phyloP scores from a whole-genome alignment of 2,329 filamentous ascomycete species.

The Trichoderma hamatum region DNA sequence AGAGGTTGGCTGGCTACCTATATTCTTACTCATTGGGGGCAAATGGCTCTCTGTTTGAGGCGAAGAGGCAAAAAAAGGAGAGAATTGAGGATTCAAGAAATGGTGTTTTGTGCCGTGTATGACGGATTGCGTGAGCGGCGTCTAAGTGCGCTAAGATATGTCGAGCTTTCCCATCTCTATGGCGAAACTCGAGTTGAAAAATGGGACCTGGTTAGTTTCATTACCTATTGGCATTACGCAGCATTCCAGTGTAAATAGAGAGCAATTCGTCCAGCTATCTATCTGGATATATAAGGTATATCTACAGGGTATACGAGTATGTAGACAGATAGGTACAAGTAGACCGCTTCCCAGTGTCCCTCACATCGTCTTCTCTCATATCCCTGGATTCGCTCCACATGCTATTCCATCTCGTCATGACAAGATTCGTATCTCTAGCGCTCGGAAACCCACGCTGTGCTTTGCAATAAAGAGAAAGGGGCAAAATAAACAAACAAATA shows the following conservation, averaged over 20 bases:
- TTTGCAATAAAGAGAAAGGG: not conserved
- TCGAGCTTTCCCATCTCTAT: not conserved
- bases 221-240: not conserved
- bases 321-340: no score
- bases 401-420: constrained; percentile 9
- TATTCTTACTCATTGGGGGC: not conserved
- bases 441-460: constrained; percentile 1
- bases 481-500: not conserved
- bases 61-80: not conserved
- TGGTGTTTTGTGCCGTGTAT: not conserved
- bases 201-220: not conserved
- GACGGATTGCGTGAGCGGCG: not conserved
- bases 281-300: not conserved
- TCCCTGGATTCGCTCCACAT: constrained; percentile 16
- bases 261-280: not conserved
- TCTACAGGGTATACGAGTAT: not conserved
- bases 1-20: not conserved
- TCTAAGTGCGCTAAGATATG: not conserved
- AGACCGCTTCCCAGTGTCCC: not conserved
- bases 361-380: not conserved
- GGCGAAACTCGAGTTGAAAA: no score
- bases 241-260: not conserved
- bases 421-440: not conserved
- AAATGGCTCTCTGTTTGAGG: not conserved
- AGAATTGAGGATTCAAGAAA: not conserved